Conservation (phyloP, 257 asterid genomes). For the Hygrophila difformis region DNA sequence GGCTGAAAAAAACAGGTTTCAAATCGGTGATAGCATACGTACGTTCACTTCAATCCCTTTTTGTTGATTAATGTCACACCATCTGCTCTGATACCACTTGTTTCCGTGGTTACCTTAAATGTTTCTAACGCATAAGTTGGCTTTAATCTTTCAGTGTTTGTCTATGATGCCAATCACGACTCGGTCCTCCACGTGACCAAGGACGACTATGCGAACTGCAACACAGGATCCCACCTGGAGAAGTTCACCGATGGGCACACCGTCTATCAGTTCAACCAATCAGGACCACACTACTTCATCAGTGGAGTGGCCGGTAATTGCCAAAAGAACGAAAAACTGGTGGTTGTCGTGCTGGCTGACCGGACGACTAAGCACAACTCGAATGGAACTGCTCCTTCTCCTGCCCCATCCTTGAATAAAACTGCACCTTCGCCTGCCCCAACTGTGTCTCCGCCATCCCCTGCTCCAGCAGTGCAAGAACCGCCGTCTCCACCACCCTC, state of each 20-base stretch:
- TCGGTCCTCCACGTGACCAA: constrained; percentile 57
- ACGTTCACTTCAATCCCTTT: constrained; percentile 4
- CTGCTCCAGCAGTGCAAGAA: constrained; percentile 31
- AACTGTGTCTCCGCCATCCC: constrained; percentile 31
- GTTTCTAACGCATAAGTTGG: constrained; percentile 19
- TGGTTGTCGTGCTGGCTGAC: constrained; percentile 62
- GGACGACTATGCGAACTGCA: constrained; percentile 51
- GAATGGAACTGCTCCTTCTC: constrained; percentile 26
- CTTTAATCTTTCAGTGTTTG: constrained; percentile 27
- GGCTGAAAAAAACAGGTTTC: constrained; percentile 45
- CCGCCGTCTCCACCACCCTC: constrained; percentile 40
- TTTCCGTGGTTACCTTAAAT: not conserved
- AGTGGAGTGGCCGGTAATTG: constrained; percentile 67
- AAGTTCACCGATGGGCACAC: constrained; percentile 54
- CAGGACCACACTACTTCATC: constrained; percentile 69
- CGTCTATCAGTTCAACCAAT: constrained; percentile 29
- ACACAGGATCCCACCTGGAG: constrained; percentile 30
- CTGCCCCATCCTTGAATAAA: no score
- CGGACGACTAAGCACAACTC: constrained; percentile 25
- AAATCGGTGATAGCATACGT: constrained; percentile 43
- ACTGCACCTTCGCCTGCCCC: constrained; percentile 19
- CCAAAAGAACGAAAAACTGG: constrained; percentile 54
- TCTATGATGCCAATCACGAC: constrained; percentile 42
- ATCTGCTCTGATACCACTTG: not conserved
- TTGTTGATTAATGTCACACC: not conserved